Evolutionary conservation across 2,329 filamentous ascomycete genomes (phyloP).

Genomic region (Seiridium cupressi): DNA sequence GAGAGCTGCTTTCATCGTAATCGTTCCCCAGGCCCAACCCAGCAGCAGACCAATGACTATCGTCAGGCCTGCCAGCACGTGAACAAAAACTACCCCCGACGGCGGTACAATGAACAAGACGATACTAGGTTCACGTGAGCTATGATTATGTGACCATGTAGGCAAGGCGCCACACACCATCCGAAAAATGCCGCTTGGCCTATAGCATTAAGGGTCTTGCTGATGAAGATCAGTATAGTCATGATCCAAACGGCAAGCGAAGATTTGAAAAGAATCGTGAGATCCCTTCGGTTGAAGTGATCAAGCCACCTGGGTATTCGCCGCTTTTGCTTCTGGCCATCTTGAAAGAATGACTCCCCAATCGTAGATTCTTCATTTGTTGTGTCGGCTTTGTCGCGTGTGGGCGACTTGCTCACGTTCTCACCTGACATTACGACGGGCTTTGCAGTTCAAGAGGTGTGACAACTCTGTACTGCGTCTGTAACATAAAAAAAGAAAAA

Average conservation of each 20-base stretch:
- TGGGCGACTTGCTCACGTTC: background rate
- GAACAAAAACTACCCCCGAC: conserved; percentile 1
- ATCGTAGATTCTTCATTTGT: background rate
- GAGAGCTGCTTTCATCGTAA: background rate
- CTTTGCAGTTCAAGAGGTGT: background rate
- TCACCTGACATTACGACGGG: background rate
- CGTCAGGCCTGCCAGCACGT: conserved; percentile 1
- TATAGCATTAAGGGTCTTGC: background rate
- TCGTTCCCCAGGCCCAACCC: background rate
- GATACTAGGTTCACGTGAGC: background rate
- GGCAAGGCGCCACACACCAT: background rate
- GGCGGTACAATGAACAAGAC: conserved; percentile 5
- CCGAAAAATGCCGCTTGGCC: background rate
- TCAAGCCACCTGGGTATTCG: background rate
- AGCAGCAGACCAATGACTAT: background rate
- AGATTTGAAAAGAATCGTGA: background rate
- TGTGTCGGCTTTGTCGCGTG: background rate
- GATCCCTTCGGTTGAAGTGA: background rate
- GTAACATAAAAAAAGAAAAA: background rate
- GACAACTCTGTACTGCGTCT: background rate
- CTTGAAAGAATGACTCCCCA: background rate
- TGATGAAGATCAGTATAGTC: conserved; percentile 3
- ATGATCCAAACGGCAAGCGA: background rate
- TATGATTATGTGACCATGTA: too few relatives aligned
- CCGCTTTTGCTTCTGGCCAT: background rate